phyloP scores from a whole-genome alignment of 352 stramenopile genomes.

The Phytophthora meadii region DNA sequence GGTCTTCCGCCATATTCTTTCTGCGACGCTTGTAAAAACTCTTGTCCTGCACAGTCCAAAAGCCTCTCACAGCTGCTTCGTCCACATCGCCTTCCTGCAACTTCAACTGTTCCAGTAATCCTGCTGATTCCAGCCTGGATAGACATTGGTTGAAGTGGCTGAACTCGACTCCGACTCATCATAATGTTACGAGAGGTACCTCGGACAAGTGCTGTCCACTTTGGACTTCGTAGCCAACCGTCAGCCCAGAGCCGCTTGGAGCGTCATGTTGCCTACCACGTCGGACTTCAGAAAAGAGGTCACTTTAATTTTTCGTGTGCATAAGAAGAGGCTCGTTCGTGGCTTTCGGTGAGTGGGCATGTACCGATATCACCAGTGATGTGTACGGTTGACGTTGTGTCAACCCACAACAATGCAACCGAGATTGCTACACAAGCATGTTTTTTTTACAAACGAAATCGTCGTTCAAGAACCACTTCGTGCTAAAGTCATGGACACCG shows the following conservation, averaged over 20 bases:
- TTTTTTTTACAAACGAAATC: too few species aligned
- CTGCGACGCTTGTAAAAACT: too few species aligned
- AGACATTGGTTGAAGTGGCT: not conserved
- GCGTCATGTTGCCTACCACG: too few species aligned
- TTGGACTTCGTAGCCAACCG: too few species aligned
- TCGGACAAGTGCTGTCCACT: not conserved
- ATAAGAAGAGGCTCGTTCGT: not conserved
- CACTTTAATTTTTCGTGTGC: constrained; percentile 6
- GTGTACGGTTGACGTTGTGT: constrained; percentile 3
- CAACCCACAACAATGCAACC: constrained; percentile 13
- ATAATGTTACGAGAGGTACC: not conserved
- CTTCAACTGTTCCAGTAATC: too few species aligned
- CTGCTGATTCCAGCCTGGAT: not conserved
- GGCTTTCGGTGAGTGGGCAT: constrained; percentile 1
- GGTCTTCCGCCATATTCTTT: too few species aligned
- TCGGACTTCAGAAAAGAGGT: not conserved
- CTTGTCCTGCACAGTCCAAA: too few species aligned
- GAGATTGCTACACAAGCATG: too few species aligned
- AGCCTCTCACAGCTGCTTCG: too few species aligned
- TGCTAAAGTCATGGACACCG: constrained; percentile 13
- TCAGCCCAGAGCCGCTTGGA: too few species aligned
- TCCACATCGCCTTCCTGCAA: too few species aligned
- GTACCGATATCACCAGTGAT: constrained; percentile 4
- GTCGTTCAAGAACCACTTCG: too few species aligned
- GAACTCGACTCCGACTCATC: not conserved